phyloP scores from a whole-genome alignment of 1,284 basidiomycete genomes.

The Trametes polyzona region DNA sequence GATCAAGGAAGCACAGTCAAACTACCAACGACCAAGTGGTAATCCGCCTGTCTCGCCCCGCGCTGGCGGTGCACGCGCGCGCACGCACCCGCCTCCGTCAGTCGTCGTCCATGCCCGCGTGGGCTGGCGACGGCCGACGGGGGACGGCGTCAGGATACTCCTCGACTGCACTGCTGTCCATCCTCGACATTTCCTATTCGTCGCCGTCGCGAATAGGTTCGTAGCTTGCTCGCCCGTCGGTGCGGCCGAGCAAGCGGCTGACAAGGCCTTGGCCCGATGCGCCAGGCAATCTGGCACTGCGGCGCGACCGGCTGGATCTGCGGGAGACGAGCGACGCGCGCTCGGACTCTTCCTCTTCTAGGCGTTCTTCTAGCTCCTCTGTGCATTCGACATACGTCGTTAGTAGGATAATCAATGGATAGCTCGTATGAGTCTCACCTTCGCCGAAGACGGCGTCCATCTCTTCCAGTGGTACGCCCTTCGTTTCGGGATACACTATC shows the following conservation, averaged over 20 bases:
- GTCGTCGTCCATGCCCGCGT: conserved; percentile 20
- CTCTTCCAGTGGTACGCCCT: conserved; percentile 78
- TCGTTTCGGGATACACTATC: conserved; percentile 83
- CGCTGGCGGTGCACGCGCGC: conserved; percentile 3
- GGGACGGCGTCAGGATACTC: conserved; percentile 28
- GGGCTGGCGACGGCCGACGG: conserved; percentile 18
- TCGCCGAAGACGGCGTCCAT: conserved; percentile 86
- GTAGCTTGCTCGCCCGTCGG: conserved; percentile 50
- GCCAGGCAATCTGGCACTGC: conserved; percentile 32
- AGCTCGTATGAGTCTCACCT: conserved; percentile 46
- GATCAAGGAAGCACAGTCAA: conserved; percentile 24
- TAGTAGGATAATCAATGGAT: conserved; percentile 2
- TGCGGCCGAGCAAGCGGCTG: conserved; percentile 53
- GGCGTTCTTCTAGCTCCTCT: conserved; percentile 63
- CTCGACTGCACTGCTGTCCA: conserved; percentile 41
- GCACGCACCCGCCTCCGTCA: conserved; percentile 11
- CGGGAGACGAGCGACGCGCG: conserved; percentile 58
- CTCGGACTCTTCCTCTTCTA: conserved; percentile 75
- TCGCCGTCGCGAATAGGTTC: conserved; percentile 55
- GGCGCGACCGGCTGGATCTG: conserved; percentile 40
- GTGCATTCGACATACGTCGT: conserved; percentile 26
- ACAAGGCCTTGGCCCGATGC: conserved; percentile 47
- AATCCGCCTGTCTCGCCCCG: conserved; percentile 28
- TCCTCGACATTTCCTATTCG: conserved; percentile 75
- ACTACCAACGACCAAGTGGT: conserved; percentile 28